Evolutionary conservation across 2,329 filamentous ascomycete genomes (phyloP), one percentile per base, ranked within the genome.

Genomic region (Fusarium proliferatum): DNA sequence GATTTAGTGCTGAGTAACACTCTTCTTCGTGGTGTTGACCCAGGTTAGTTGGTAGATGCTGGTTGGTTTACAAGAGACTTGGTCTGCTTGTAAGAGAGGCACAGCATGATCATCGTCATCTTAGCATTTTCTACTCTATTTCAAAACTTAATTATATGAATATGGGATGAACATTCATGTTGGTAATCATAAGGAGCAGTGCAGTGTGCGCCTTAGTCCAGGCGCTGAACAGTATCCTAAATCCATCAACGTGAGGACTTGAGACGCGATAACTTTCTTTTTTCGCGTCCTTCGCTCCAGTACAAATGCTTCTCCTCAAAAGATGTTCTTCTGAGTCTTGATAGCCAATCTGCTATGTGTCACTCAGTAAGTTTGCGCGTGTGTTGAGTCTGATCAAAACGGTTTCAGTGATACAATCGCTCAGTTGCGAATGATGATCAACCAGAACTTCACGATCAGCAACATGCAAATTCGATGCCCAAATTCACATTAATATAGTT

Each of bases 1-100:
- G 23, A 6, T 33, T 41, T 61, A 56, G 58, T 36, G 58, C 58
- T 61, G 58, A 61, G 49, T 26, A 42, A n/a, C 10, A 11, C n/a
- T 21, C 30, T 12, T 57, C 49, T 11, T 28, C 28, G 10, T 57
- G 49, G 42, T 61, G 23, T 42, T n/a, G 36, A 12, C 6, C 21
- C 26, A 56, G 48, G 34, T 41, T 16, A 42, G 38, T 43, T 56
- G 36, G 38, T 19, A 9, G 46, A 38, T 55, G 34, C 26, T 43
- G 36, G 38, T 43, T 34, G 48, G 38, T 17, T 55, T 55, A n/a
- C 21, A 53, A 16, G 34, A 38, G 23, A 10, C 4, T 39, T 39
- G 23, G 10, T 39, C 51, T 55, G 23, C 19, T 28, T 41, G 5
- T 2, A 33, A 33, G 9, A 52, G 30, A 52, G 30, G 49, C 49